These are phyloP conservation scores for Rosa hybrid DNA, from an alignment of 331 rosid species.

Conservation along the genomic window DNA sequence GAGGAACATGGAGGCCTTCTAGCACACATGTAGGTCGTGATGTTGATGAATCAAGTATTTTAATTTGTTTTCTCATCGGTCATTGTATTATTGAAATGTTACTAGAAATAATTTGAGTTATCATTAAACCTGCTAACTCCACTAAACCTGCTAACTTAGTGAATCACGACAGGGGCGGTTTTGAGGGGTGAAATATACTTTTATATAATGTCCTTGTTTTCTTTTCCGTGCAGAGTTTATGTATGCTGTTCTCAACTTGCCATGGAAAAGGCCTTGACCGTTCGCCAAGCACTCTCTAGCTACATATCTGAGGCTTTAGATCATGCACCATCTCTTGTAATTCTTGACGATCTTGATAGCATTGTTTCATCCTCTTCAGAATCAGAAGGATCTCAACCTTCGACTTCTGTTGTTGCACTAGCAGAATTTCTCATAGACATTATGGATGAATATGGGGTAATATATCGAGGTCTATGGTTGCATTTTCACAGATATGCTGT, in stretches of 20 bases:
- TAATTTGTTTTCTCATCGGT: not conserved
- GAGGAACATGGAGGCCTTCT: constrained; percentile 62
- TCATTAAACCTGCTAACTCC: too few relatives aligned
- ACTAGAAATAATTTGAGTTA: not conserved
- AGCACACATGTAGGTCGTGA: constrained; percentile 64
- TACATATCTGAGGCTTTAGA: constrained; percentile 74
- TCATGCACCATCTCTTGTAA: constrained; percentile 88
- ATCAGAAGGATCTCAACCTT: constrained; percentile 69
- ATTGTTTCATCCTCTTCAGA: constrained; percentile 67
- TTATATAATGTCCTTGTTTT: not conserved
- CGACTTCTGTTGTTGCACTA: constrained; percentile 61
- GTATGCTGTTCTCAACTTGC: constrained; percentile 78
- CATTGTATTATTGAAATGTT: not conserved
- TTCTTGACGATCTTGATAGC: constrained; percentile 88
- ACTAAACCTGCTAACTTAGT: not conserved
- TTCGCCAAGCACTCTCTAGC: constrained; percentile 67
- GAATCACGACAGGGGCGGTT: not conserved
- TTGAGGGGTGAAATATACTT: not conserved
- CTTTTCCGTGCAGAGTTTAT: constrained; percentile 60
- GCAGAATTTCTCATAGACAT: constrained; percentile 67
- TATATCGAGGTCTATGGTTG: constrained; percentile 1
- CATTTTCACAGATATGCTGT: not conserved
- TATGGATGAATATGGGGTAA: constrained; percentile 89
- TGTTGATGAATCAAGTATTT: constrained; percentile 12
- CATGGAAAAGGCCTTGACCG: constrained; percentile 63